A percentile compares a stretch with the other conserved stretches of the same genome.
phyloP scores from a whole-genome alignment of 345 rosid species.

The Euclidium syriacum region DNA sequence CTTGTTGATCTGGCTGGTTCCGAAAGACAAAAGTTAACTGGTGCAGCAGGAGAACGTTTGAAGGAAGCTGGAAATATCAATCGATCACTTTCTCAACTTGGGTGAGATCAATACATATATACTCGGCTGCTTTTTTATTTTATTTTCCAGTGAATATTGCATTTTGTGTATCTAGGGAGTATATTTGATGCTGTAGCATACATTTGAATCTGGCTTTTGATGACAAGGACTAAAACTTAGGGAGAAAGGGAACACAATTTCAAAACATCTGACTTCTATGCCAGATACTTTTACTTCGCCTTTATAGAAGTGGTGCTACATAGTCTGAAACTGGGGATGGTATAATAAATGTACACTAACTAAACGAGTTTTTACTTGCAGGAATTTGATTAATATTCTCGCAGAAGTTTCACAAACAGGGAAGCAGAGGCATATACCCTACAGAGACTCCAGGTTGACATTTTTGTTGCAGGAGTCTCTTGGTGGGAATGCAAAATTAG shows the following conservation, averaged over 20 bases:
- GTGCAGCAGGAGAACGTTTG: constrained; percentile 84
- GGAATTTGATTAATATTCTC: constrained; percentile 88
- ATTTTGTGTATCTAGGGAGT: neutral
- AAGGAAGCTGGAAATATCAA: constrained; percentile 93
- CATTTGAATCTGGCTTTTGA: neutral
- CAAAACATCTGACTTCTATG: constrained; percentile 1
- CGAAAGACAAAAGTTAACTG: constrained; percentile 80
- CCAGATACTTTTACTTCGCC: neutral
- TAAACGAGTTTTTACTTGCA: constrained; percentile 39
- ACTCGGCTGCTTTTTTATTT: neutral
- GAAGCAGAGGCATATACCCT: constrained; percentile 91
- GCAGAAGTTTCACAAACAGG: constrained; percentile 86
- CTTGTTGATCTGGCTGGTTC: constrained; percentile 96
- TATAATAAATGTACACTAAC: constrained; percentile 7
- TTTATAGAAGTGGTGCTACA: neutral
- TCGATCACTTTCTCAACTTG: constrained; percentile 90
- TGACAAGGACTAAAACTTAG: neutral
- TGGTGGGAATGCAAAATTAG: constrained; percentile 92
- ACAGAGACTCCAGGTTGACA: constrained; percentile 87
- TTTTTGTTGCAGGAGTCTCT: constrained; percentile 89
- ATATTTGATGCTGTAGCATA: neutral
- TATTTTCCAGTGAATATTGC: neutral
- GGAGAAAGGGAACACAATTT: neutral
- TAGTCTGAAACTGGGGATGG: constrained; percentile 3
- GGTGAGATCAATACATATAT: constrained; percentile 41